Base-by-base conservation (phyloP, 768 basidiomycete species). In the Pleurotus platypus region DNA sequence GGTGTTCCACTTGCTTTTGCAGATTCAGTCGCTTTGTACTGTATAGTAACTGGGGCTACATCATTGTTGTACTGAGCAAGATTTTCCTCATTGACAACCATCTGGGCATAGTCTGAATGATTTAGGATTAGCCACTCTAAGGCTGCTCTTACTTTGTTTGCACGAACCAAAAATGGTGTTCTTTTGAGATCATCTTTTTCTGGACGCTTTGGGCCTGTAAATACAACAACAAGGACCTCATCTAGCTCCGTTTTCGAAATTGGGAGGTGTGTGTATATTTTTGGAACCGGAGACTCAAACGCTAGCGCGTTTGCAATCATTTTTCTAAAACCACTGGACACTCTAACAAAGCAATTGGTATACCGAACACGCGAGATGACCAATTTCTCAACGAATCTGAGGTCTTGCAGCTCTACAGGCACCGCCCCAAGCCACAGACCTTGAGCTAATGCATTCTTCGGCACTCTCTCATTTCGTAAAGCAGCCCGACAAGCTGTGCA, bases 351-450 rank as follows among this genome's bases (percentile, higher is more conserved):
- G 57, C 64, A 71, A 5, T 48, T n/a, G 26, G 63, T 69, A 43
- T 63, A 63, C 4, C 64, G 42, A 4, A 64, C 55, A 0, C 69
- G 40, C 7, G 49, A 12, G 5, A 51, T 51, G 20, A 51, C 8
- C 26, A 69, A 12, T 49, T 64, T 61, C 57, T 73, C 71, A 6
- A 57, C 46, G 48, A 62, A 69, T 13, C 39, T 59, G 1, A 73
- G 57, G 12, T 46, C 26, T 22, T 56, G n/a, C 11, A 73, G 47
- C 40, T 63, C 63, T 3, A 12, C 0, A 9, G 68, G 72, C 3
- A 70, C 62, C 2, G 65, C 60, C 7, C 71, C 71, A 11, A 73
- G 8, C 70, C 70, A 73, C 1, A 71, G 47, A 2, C 69, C 70
- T 63, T 69, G 68, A 1, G 69, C 70, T n/a, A 73, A 50, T 4